These are phyloP conservation scores for Ogataea nonfermentans DNA, from an alignment of 805 yeast species.

Conservation along the genomic window DNA sequence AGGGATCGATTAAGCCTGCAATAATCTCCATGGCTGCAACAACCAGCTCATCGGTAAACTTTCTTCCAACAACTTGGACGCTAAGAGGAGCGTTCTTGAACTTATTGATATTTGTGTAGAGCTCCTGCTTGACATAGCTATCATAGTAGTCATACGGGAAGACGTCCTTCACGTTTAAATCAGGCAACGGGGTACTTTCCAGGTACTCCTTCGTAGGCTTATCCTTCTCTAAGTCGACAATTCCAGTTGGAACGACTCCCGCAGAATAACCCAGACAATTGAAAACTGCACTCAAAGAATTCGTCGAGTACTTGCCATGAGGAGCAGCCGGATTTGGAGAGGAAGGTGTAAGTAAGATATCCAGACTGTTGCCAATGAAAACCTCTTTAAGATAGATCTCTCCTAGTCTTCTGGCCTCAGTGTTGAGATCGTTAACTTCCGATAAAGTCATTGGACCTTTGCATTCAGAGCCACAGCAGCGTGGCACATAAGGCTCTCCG, in stretches of 20 bases:
- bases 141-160: conserved; percentile 38
- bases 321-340: conserved; percentile 44
- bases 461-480: conserved; percentile 7
- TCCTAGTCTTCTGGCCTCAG: conserved; percentile 4
- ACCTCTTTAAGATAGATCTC: conserved; percentile 3
- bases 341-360: conserved; percentile 41
- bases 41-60: conserved; percentile 49
- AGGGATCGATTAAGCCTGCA: too few relatives aligned
- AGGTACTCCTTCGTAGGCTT: conserved; percentile 25
- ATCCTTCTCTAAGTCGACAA: conserved; percentile 46
- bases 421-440: conserved; percentile 2
- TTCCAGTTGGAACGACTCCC: conserved; percentile 55
- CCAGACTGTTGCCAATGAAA: conserved; percentile 2
- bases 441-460: neutral
- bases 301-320: conserved; percentile 33
- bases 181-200: conserved; percentile 25
- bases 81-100: conserved; percentile 60
- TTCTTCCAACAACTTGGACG: conserved; percentile 57
- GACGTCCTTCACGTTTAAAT: conserved; percentile 42
- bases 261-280: conserved; percentile 46
- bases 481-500: conserved; percentile 6
- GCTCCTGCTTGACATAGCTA: conserved; percentile 27
- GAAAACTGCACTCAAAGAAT: conserved; percentile 27
- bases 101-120: conserved; percentile 4
- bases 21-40: conserved; percentile 6